Base-by-base conservation (phyloP, 441 rosid genomes). In the Theobroma grandiflorum region DNA sequence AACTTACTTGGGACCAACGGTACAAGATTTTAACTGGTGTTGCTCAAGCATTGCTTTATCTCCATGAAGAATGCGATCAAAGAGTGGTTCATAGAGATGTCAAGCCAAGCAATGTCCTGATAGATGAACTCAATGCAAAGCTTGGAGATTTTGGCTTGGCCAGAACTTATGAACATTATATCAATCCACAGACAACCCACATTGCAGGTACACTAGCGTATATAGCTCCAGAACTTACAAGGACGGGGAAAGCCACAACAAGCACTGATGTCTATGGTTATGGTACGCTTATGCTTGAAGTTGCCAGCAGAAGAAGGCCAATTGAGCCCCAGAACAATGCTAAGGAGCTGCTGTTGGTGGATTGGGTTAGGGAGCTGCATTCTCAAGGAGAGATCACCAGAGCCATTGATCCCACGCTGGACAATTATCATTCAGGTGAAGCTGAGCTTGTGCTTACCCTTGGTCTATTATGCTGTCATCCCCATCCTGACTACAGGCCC, bases 181-280 rank as follows among this genome's bases (percentile, higher is more conserved):
- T 70, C 22, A 82, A 82, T 64, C 81, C 84, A 9, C 72, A 84
- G 33, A 86, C 85, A 31, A 84, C 90, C 8, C 80, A 70, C 35
- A 81, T 89, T 8, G 90, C 84, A 0, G 89, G 92, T 14, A 89
- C 91, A 0, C 63, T 87, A 0, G 87, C 91, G n/a, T 90, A 85
- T 67, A 79, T 88, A 1, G 90, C 90, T 31, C 90, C 91, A 0
- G 89, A 89, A 57, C 73, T 86, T 8, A 9, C 87, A 5, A 84
- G 82, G 63, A 82, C 88, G 0, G 84, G 91, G 35, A 80, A 81
- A 78, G 88, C 93, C 38, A 87, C 88, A 0, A 88, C 80, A 50
- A 85, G 80, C 69, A 85, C 86, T 4, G 86, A 90, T 81, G 87
- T 86, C 8, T 90, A 82, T 33, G 84, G 87, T 1, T 90, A 77